Conservation (phyloP, 2,329 filamentous ascomycete species). For the Stagonosporopsis cucurbitacearum region DNA sequence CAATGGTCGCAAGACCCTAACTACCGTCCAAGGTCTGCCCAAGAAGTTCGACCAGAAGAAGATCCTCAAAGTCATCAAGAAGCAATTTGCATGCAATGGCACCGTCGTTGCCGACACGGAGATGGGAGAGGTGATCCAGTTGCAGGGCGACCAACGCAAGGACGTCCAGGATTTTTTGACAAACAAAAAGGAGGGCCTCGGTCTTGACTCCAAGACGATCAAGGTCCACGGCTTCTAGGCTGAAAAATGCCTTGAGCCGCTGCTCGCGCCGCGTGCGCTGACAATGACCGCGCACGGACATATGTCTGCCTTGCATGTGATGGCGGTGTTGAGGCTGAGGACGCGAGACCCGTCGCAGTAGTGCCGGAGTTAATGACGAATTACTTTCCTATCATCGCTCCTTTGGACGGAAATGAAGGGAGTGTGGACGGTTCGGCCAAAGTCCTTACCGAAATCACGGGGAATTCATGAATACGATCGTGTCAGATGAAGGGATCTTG, state of each 20-base stretch:
- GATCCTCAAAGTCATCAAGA: constrained; percentile 99
- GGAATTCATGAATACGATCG: not conserved
- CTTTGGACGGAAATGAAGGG: constrained; percentile 2
- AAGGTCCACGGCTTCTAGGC: constrained; percentile 67
- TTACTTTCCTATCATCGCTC: constrained; percentile 12
- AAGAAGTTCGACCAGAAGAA: constrained; percentile 99
- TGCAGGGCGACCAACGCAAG: constrained; percentile 99
- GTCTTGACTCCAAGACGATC: constrained; percentile 95
- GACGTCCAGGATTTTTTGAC: constrained; percentile 97
- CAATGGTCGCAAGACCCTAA: constrained; percentile 99
- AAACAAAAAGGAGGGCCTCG: constrained; percentile 93
- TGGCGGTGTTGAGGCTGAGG: not conserved
- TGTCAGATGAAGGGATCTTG: not conserved
- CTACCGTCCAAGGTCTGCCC: constrained; percentile 97
- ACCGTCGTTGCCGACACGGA: constrained; percentile 95
- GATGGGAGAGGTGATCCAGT: constrained; percentile 99
- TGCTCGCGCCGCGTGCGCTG: constrained; percentile 6
- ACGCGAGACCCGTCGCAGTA: not conserved
- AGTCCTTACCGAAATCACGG: not conserved
- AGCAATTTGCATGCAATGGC: constrained; percentile 99
- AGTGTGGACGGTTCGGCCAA: not conserved
- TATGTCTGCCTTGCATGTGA: constrained; percentile 4
- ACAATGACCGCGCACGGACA: not conserved
- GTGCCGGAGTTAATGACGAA: not conserved
- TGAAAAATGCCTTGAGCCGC: constrained; percentile 6